Evolutionary conservation across 768 basidiomycete genomes (phyloP).

Genomic region (Hypholoma fasciculare): DNA sequence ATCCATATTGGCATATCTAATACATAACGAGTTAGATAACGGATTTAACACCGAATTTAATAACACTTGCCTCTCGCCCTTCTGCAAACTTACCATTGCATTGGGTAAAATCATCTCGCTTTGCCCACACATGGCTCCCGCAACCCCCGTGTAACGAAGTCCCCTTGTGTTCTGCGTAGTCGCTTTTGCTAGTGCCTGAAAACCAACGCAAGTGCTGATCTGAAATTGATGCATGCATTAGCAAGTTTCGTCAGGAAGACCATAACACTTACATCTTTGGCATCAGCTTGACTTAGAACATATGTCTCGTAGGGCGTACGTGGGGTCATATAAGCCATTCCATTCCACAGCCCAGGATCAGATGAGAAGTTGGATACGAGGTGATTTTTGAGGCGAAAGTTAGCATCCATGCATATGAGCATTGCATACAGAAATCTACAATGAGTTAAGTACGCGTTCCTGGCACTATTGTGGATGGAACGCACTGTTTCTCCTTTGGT

Average conservation of each 20-base stretch:
- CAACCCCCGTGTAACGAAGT: conserved; percentile 13
- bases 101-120: conserved; percentile 9
- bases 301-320: conserved; percentile 7
- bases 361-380: conserved; percentile 11
- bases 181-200: conserved; percentile 12
- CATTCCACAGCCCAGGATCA: conserved; percentile 9
- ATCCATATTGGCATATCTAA: conserved; percentile 18
- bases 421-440: conserved; percentile 11
- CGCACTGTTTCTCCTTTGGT: not conserved
- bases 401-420: conserved; percentile 12
- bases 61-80: conserved; percentile 30
- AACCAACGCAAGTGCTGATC: conserved; percentile 16
- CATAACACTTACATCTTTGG: conserved; percentile 4
- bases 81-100: conserved; percentile 27
- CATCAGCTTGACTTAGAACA: conserved; percentile 5
- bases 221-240: too few relatives aligned
- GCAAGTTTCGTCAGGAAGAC: too few relatives aligned
- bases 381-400: conserved; percentile 12
- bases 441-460: too few relatives aligned
- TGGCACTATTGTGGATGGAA: not conserved
- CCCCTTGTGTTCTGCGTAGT: conserved; percentile 9
- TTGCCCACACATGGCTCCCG: not conserved
- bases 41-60: too few relatives aligned
- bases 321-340: conserved; percentile 11
- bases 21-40: too few relatives aligned